Evolutionary conservation across 352 stramenopile species (phyloP).

Genomic region (Globisporangium orthogonon): DNA sequence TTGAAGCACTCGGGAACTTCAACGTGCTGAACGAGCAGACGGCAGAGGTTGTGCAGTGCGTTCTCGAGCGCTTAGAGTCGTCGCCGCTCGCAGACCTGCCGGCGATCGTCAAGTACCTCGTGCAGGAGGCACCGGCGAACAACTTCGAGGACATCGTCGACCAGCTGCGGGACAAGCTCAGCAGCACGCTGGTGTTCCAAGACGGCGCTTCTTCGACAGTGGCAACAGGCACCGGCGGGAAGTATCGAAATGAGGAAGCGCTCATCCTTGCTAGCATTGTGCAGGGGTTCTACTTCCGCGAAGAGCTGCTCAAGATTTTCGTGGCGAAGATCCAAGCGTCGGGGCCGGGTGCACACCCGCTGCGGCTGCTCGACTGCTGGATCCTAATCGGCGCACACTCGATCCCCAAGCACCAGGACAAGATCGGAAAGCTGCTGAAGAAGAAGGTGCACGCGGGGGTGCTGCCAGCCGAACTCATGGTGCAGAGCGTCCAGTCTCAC

Average conservation of each 20-base stretch:
- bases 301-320: conserved; percentile 43
- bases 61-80: conserved; percentile 44
- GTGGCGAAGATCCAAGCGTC: conserved; percentile 18
- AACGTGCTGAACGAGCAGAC: conserved; percentile 43
- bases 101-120: conserved; percentile 56
- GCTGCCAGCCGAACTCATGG: conserved; percentile 23
- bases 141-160: conserved; percentile 33
- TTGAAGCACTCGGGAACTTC: conserved; percentile 61
- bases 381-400: conserved; percentile 33
- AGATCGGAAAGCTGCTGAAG: conserved; percentile 36
- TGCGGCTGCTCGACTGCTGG: conserved; percentile 47
- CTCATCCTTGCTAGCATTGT: conserved; percentile 41
- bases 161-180: conserved; percentile 44
- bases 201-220: neutral
- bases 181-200: conserved; percentile 26
- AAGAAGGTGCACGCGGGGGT: conserved; percentile 24
- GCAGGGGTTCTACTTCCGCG: conserved; percentile 47
- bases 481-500: conserved; percentile 24
- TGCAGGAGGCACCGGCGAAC: conserved; percentile 32
- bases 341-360: conserved; percentile 1
- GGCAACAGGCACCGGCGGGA: neutral
- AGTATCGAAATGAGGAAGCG: conserved; percentile 30
- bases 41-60: conserved; percentile 23
- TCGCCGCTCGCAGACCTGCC: conserved; percentile 40
- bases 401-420: conserved; percentile 29